These are phyloP conservation scores for Pezicula neosporulosa DNA, from an alignment of 2,329 filamentous ascomycete species.

Conservation along the genomic window DNA sequence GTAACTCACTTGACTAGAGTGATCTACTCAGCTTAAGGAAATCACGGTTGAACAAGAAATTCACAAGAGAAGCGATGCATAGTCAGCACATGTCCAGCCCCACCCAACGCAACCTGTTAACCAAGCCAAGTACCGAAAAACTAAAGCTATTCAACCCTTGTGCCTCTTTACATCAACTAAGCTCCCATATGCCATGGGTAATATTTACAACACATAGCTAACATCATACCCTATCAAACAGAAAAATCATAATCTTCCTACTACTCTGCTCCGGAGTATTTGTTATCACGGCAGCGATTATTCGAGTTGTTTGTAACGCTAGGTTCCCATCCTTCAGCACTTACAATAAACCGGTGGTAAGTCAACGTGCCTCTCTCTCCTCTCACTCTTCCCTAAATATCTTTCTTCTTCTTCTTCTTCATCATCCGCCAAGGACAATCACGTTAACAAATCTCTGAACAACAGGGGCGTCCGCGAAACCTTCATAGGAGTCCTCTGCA, in stretches of 20 bases:
- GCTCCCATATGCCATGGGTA: too few relatives aligned
- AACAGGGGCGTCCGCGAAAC: conserved; percentile 17
- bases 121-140: too few relatives aligned
- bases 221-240: neutral
- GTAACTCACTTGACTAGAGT: too few relatives aligned
- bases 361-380: neutral
- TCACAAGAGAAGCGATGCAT: too few relatives aligned
- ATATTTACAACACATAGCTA: neutral
- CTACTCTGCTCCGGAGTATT: conserved; percentile 13
- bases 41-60: too few relatives aligned
- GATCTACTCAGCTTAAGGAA: too few relatives aligned
- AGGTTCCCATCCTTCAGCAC: conserved; percentile 28
- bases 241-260: conserved; percentile 10
- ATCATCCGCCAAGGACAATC: too few relatives aligned
- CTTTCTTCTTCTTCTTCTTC: too few relatives aligned
- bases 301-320: conserved; percentile 15
- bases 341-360: conserved; percentile 20
- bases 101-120: too few relatives aligned
- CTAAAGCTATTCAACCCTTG: too few relatives aligned
- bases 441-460: neutral
- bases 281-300: conserved; percentile 10
- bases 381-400: neutral
- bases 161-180: neutral
- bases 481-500: conserved; percentile 16
- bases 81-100: too few relatives aligned